Conservation (phyloP, 1,139 yeast species). For the Candida gigantensis region DNA sequence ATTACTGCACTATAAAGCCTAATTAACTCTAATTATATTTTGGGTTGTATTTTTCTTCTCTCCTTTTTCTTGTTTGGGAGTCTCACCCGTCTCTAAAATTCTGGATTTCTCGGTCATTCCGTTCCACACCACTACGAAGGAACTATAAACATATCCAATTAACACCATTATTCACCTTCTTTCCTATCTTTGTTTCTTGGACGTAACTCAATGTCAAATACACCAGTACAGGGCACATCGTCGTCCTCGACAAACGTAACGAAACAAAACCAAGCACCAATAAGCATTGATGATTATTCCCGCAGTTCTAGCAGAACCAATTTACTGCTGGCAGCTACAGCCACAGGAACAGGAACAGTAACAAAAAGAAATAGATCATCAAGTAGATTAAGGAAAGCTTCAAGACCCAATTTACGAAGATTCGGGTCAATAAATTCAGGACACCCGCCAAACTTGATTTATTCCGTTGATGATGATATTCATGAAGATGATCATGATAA, state of each 20-base stretch:
- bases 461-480: constrained; percentile 74
- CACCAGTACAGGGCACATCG: constrained; percentile 11
- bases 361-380: constrained; percentile 11
- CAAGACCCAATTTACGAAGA: constrained; percentile 28
- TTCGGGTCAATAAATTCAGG: constrained; percentile 16
- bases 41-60: not conserved
- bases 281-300: constrained; percentile 8
- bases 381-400: constrained; percentile 12
- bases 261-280: constrained; percentile 1
- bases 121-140: too few relatives aligned
- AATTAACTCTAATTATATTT: too few relatives aligned
- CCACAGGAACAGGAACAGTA: too few relatives aligned
- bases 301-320: constrained; percentile 12
- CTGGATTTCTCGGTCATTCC: too few relatives aligned
- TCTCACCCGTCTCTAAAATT: not conserved
- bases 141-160: too few relatives aligned
- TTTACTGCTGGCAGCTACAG: constrained; percentile 9
- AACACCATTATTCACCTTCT: not conserved
- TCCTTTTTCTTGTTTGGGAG: not conserved
- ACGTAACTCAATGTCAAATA: constrained; percentile 9
- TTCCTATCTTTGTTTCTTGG: not conserved
- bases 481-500: constrained; percentile 49
- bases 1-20: too few relatives aligned
- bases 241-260: too few relatives aligned
- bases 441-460: constrained; percentile 41